Evolutionary conservation across 148 eudicot species (phyloP).

Genomic region (Limonium bicolor): DNA sequence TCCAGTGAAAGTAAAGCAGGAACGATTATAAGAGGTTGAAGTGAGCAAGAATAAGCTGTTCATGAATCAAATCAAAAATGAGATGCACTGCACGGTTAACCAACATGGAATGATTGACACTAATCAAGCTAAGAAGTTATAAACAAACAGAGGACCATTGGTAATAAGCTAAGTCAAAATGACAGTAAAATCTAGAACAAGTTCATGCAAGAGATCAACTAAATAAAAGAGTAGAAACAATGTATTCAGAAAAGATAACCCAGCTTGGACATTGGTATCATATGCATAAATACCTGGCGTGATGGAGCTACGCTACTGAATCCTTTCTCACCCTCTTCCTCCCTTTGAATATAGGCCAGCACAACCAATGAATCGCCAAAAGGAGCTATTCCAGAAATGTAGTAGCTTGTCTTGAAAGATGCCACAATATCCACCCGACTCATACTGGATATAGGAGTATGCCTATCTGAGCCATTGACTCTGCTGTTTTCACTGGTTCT

Average conservation of each 20-base stretch:
- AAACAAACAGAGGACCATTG: background rate
- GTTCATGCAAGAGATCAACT: background rate
- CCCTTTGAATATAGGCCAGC: conserved; percentile 70
- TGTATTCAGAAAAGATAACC: conserved; percentile 3
- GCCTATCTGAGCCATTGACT: conserved; percentile 48
- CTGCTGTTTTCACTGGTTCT: conserved; percentile 30
- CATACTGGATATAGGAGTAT: too few species aligned
- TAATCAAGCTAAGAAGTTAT: background rate
- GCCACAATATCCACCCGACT: conserved; percentile 89
- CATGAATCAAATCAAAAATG: too few species aligned
- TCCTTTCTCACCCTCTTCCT: conserved; percentile 71
- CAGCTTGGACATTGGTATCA: too few species aligned
- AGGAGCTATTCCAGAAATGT: conserved; percentile 89
- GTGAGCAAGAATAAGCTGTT: too few species aligned
- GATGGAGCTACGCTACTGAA: conserved; percentile 64
- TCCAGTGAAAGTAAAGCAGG: too few species aligned
- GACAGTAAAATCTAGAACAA: background rate
- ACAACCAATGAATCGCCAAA: conserved; percentile 89
- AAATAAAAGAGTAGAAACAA: background rate
- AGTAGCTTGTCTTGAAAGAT: conserved; percentile 80
- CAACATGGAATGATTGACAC: background rate
- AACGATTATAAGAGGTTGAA: too few species aligned
- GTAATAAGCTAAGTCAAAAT: background rate
- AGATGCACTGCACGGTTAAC: too few species aligned
- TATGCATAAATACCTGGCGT: conserved; percentile 82